Evolutionary conservation across 2,329 filamentous ascomycete genomes (phyloP).

Genomic region (Westerdykella sp.): DNA sequence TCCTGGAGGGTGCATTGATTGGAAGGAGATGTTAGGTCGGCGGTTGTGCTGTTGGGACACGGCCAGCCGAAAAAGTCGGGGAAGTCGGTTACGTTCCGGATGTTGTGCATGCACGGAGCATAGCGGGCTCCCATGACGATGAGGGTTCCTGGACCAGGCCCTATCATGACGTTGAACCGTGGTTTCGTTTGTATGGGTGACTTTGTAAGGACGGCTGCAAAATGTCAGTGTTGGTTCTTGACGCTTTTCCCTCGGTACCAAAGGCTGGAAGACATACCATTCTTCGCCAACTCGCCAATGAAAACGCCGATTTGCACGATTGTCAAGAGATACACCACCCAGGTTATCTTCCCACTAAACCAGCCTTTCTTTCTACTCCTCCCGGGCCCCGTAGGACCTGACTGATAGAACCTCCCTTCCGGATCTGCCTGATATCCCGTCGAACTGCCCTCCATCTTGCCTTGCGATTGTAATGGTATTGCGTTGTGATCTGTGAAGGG

Average conservation of each 20-base stretch:
- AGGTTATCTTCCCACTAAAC: conserved; percentile 59
- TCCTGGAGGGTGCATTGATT: conserved; percentile 66
- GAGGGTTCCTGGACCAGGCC: conserved; percentile 79
- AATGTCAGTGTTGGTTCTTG: conserved; percentile 5
- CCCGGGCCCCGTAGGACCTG: conserved; percentile 8
- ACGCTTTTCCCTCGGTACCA: neutral
- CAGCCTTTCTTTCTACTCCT: conserved; percentile 45
- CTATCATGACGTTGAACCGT: conserved; percentile 94
- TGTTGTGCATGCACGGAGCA: conserved; percentile 89
- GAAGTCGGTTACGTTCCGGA: conserved; percentile 56
- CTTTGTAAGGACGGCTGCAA: conserved; percentile 64
- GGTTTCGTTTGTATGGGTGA: conserved; percentile 74
- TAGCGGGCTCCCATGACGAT: conserved; percentile 97
- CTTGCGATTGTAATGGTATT: conserved; percentile 41
- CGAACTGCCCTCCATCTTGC: conserved; percentile 35
- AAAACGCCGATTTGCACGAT: conserved; percentile 76
- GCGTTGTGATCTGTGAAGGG: conserved; percentile 45
- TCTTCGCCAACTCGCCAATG: conserved; percentile 78
- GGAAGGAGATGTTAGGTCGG: conserved; percentile 46
- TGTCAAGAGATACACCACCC: conserved; percentile 77
- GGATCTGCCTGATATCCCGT: conserved; percentile 37
- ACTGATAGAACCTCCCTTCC: conserved; percentile 31
- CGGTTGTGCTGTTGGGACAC: conserved; percentile 68
- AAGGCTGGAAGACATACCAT: conserved; percentile 51
- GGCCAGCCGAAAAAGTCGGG: conserved; percentile 55